Evolutionary conservation across 257 asterid species (phyloP).

Genomic region (Solanum arcanum): DNA sequence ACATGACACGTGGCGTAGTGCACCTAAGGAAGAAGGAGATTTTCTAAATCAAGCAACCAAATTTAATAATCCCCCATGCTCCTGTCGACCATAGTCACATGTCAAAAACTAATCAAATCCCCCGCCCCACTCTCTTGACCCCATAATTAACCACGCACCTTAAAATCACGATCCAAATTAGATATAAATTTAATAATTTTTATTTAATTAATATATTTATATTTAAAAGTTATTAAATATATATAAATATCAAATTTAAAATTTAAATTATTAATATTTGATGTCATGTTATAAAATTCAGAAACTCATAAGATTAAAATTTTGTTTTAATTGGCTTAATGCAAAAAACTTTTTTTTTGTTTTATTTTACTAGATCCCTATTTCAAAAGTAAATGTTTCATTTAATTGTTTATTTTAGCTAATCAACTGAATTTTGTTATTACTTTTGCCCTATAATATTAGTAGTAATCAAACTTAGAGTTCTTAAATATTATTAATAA

Average conservation of each 20-base stretch:
- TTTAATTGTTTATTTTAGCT: too few relatives aligned
- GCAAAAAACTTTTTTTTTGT: not conserved
- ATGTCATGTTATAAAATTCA: not conserved
- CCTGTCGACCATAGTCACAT: conserved; percentile 47
- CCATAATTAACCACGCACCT: not conserved
- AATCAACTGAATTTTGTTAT: not conserved
- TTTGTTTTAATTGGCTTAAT: not conserved
- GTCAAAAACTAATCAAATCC: not conserved
- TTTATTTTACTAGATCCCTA: too few relatives aligned
- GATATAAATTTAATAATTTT: too few relatives aligned
- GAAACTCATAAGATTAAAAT: too few relatives aligned
- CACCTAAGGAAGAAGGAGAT: conserved; percentile 7
- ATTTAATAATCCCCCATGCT: conserved; percentile 28
- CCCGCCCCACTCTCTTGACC: conserved; percentile 1
- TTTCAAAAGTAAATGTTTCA: too few relatives aligned
- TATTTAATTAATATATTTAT: too few relatives aligned
- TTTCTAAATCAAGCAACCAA: conserved; percentile 30
- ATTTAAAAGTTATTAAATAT: too few relatives aligned
- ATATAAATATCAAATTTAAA: too few relatives aligned
- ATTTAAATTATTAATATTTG: too few relatives aligned
- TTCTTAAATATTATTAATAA: too few relatives aligned
- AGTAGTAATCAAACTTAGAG: not conserved
- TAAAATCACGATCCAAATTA: too few relatives aligned
- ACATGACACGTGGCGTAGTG: conserved; percentile 39
- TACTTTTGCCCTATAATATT: too few relatives aligned